phyloP scores from a whole-genome alignment of 2,329 filamentous ascomycete genomes.

The Talaromyces rugulosus region DNA sequence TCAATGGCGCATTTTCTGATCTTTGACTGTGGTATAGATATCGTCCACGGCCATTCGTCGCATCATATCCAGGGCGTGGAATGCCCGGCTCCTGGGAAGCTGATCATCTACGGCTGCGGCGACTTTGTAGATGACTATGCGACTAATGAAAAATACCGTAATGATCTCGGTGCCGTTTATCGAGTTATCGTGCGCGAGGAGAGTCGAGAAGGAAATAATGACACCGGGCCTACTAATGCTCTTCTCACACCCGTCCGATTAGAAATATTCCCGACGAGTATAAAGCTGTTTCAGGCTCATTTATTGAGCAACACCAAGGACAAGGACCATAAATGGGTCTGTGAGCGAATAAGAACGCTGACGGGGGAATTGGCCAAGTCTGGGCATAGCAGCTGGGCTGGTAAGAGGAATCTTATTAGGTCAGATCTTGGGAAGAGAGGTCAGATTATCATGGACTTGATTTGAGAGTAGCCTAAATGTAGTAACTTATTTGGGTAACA shows the following conservation, averaged over 20 bases:
- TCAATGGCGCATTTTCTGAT: conserved; percentile 36
- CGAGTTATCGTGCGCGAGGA: conserved; percentile 26
- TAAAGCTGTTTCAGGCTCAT: conserved; percentile 29
- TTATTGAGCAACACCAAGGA: conserved; percentile 23
- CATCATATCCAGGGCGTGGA: conserved; percentile 42
- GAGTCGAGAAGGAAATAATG: neutral
- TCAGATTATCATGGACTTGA: conserved; percentile 25
- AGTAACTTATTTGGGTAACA: too few relatives aligned
- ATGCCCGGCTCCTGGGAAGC: conserved; percentile 25
- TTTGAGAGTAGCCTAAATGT: neutral
- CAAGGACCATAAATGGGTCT: conserved; percentile 30
- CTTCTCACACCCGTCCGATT: conserved; percentile 21
- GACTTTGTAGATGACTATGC: conserved; percentile 44
- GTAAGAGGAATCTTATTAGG: conserved; percentile 15
- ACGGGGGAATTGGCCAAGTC: conserved; percentile 25
- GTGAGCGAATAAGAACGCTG: conserved; percentile 23
- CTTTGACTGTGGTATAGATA: conserved; percentile 39
- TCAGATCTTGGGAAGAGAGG: conserved; percentile 24
- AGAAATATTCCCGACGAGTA: conserved; percentile 34
- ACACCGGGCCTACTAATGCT: neutral
- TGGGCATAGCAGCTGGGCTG: neutral
- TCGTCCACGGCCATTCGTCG: conserved; percentile 39
- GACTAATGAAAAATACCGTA: conserved; percentile 28
- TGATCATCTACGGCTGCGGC: conserved; percentile 40
- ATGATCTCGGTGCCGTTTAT: conserved; percentile 39